A percentile compares a stretch with the other conserved stretches of the same genome.
Conservation (phyloP, 208 protist genomes). For the Leishmania gerbilli region DNA sequence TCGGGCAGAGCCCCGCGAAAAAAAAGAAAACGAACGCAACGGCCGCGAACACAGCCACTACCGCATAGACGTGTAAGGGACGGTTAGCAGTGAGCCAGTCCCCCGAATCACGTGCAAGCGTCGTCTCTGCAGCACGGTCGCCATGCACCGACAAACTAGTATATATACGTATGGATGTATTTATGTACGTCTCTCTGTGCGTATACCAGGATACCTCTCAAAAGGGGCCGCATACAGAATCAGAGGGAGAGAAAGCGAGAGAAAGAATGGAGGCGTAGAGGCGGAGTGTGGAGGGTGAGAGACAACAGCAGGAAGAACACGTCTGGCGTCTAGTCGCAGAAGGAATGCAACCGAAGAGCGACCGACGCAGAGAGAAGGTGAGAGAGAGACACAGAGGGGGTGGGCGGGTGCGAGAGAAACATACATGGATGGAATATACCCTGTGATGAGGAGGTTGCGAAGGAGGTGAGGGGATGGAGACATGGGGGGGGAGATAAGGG, state of each 20-base stretch:
- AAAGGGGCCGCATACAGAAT: background rate
- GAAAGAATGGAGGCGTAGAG: background rate
- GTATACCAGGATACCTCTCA: background rate
- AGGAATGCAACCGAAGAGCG: background rate
- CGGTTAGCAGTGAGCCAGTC: background rate
- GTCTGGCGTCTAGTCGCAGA: background rate
- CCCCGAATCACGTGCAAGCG: background rate
- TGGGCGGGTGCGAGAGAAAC: background rate
- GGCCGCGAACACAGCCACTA: background rate
- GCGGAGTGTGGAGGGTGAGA: background rate
- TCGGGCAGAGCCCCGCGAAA: background rate
- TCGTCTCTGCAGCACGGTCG: background rate
- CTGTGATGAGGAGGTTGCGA: background rate
- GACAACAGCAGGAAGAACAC: background rate
- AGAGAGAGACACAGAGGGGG: background rate
- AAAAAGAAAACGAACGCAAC: background rate
- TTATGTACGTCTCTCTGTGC: no score
- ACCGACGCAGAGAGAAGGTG: background rate
- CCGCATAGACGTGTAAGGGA: background rate
- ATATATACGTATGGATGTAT: no score
- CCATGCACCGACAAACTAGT: background rate
- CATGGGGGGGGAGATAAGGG: background rate
- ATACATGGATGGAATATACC: background rate
- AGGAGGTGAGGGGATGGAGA: background rate
- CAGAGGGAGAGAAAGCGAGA: background rate